phyloP scores from a whole-genome alignment of 768 basidiomycete species.

The Lanmaoa rubissima region DNA sequence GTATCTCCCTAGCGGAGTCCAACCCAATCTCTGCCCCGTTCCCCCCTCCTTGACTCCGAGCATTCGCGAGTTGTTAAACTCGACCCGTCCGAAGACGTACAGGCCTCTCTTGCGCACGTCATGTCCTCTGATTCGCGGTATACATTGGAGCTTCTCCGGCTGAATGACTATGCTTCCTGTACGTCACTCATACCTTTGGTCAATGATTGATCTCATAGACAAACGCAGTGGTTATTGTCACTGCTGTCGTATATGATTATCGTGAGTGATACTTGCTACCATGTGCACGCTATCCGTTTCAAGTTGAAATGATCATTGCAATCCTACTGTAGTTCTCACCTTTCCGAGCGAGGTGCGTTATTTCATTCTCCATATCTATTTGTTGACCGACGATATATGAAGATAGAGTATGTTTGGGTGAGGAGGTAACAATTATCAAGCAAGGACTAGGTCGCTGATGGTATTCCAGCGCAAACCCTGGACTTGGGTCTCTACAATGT shows the following conservation, averaged over 20 bases:
- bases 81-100: not conserved
- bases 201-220: not conserved
- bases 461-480: not conserved
- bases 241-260: slow-evolving; percentile 7
- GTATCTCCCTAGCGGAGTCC: too few relatives aligned
- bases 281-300: not conserved
- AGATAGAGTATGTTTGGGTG: slow-evolving; percentile 17
- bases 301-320: not conserved
- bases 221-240: not conserved
- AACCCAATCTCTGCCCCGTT: too few relatives aligned
- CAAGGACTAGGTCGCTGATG: not conserved
- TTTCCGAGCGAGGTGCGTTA: slow-evolving; percentile 2
- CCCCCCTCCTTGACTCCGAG: not conserved
- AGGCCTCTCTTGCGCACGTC: too few relatives aligned
- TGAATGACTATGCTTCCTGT: not conserved
- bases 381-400: not conserved
- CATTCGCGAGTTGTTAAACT: not conserved
- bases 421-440: not conserved
- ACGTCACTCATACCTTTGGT: not conserved
- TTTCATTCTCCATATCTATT: too few relatives aligned
- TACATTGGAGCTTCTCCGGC: not conserved
- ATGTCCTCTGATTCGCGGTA: slow-evolving; percentile 1
- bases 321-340: slow-evolving; percentile 1
- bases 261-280: not conserved
- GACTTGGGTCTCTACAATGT: slow-evolving; percentile 3